Percentiles rank a stretch among this genome's conserved stretches.
Evolutionary conservation across 768 basidiomycete species (phyloP).

Genomic region (Tephrocybe sp.): DNA sequence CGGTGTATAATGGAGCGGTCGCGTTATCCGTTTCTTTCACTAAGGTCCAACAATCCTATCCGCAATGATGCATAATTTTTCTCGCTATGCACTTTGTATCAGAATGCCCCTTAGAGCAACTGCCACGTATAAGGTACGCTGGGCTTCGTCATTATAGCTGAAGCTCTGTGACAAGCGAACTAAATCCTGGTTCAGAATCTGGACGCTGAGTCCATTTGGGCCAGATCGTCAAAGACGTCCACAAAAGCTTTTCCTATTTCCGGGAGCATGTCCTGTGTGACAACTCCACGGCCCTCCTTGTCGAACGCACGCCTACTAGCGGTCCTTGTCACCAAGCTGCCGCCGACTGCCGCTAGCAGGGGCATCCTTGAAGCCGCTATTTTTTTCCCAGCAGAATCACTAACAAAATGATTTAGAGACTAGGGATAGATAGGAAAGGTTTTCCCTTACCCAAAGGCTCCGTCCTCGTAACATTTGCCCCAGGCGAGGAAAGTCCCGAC

Average conservation of each 20-base stretch:
- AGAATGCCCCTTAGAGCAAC: too few species aligned
- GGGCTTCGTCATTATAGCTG: too few species aligned
- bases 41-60: too few species aligned
- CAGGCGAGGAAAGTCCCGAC: constrained; percentile 92
- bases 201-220: too few species aligned
- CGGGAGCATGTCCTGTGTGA: constrained; percentile 77
- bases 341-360: constrained; percentile 80
- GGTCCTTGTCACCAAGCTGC: constrained; percentile 84
- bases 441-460: constrained; percentile 65
- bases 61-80: too few species aligned
- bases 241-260: constrained; percentile 67
- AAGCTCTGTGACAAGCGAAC: background rate
- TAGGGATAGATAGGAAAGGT: background rate
- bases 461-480: constrained; percentile 90
- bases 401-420: background rate
- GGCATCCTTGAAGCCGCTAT: constrained; percentile 69
- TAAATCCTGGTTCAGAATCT: background rate
- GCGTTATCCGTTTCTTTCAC: too few species aligned
- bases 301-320: constrained; percentile 75
- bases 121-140: too few species aligned
- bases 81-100: too few species aligned
- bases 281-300: constrained; percentile 73
- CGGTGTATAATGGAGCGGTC: too few species aligned
- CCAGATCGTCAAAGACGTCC: constrained; percentile 63
- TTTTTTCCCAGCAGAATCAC: background rate